These are phyloP conservation scores for Aspergillus flavus DNA, from an alignment of 2,329 filamentous ascomycete species.

Conservation along the genomic window DNA sequence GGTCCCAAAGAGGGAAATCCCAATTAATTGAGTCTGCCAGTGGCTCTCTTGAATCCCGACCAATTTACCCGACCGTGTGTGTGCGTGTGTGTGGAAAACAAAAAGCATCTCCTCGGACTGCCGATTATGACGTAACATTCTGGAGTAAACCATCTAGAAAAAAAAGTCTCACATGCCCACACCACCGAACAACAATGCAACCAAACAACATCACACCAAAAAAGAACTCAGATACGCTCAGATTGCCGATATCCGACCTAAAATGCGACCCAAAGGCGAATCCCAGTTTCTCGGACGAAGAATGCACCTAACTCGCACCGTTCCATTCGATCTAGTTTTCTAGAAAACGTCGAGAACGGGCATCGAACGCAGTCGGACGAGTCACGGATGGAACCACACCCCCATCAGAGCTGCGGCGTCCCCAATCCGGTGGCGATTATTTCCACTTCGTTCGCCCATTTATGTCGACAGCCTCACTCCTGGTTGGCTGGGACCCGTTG, in stretches of 20 bases:
- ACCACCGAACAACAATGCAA: neutral
- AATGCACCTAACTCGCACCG: constrained; percentile 13
- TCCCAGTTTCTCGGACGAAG: neutral
- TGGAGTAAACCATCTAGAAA: neutral
- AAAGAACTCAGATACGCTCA: neutral
- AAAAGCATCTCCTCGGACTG: constrained; percentile 12
- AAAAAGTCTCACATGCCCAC: neutral
- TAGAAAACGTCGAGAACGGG: constrained; percentile 40
- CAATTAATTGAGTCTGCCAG: neutral
- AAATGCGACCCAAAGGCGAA: neutral
- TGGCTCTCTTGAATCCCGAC: constrained; percentile 1
- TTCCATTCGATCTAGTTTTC: constrained; percentile 31
- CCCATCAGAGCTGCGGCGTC: constrained; percentile 3
- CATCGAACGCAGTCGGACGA: constrained; percentile 13
- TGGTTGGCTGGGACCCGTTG: neutral
- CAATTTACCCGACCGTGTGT: constrained; percentile 10
- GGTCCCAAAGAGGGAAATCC: neutral
- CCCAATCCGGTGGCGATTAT: constrained; percentile 2
- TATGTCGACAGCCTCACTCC: constrained; percentile 1
- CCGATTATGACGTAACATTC: constrained; percentile 15
- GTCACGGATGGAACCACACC: constrained; percentile 2
- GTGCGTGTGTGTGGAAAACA: neutral
- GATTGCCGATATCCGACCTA: constrained; percentile 1
- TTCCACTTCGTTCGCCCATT: neutral
- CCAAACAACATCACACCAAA: neutral